These are phyloP conservation scores for Pisolithus microcarpus DNA, from an alignment of 768 basidiomycete genomes.

Conservation along the genomic window DNA sequence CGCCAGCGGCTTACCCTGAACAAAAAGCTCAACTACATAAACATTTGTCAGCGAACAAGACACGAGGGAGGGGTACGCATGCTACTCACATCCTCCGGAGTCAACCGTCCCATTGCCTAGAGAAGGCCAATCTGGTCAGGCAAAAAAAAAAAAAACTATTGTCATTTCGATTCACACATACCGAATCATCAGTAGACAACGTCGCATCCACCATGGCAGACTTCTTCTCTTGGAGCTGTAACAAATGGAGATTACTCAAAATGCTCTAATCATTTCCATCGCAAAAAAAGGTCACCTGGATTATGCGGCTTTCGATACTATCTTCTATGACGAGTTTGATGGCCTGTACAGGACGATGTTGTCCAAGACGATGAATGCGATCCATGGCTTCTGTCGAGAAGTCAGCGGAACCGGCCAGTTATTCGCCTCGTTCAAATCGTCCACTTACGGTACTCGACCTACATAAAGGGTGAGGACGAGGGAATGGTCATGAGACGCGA, in stretches of 20 bases:
- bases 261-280: too few relatives aligned
- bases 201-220: slow-evolving; percentile 91
- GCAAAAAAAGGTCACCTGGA: slow-evolving; percentile 49
- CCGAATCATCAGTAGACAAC: slow-evolving; percentile 72
- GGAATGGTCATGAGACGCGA: neutral
- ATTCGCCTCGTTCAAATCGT: neutral
- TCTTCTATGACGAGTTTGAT: slow-evolving; percentile 95
- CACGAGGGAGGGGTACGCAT: neutral
- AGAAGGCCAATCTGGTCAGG: slow-evolving; percentile 3
- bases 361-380: slow-evolving; percentile 93
- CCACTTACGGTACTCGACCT: slow-evolving; percentile 75
- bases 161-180: slow-evolving; percentile 25
- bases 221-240: slow-evolving; percentile 91
- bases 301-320: slow-evolving; percentile 91
- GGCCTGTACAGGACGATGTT: slow-evolving; percentile 86
- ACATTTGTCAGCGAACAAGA: slow-evolving; percentile 3
- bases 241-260: neutral
- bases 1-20: slow-evolving; percentile 33
- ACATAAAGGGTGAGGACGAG: neutral
- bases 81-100: slow-evolving; percentile 65
- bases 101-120: slow-evolving; percentile 88
- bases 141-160: neutral
- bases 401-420: neutral
- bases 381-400: slow-evolving; percentile 80
- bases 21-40: slow-evolving; percentile 36